Base-by-base conservation (phyloP, 2,329 filamentous ascomycete species). In the Calonectria crousiana region DNA sequence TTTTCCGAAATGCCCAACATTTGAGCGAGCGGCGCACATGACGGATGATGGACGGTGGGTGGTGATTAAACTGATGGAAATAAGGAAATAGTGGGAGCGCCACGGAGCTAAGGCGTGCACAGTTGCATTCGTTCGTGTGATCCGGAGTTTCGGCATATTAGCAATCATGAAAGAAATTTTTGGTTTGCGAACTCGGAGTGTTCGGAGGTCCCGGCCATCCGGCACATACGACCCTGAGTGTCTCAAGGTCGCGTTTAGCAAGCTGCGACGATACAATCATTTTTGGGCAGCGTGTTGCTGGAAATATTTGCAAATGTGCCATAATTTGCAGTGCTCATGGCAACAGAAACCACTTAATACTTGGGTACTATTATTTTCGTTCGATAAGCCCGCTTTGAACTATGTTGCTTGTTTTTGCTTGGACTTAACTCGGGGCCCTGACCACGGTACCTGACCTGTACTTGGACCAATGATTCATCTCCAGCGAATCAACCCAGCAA, bases 131-230 rank as follows among this genome's bases (percentile, higher is more conserved):
- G 20, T 23, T 26, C 16, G 28, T 11, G 13, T 30, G 32, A 65
- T 49, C 60, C 41, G 60, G 60, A 65, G 26, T 65, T 65, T 65
- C 60, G 60, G 60, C 41, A 47, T 64, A 44, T 44, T 65, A 49
- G 41, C 26, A 65, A 65, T 49, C 38, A 65, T 34, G 60, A 65
- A 38, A 65, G 18, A 47, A 65, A 49, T 14, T 47, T 49, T 49
- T 36, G 34, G 34, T 11, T 6, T 62, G 56, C 56, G 56, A 62
- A 62, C 28, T 69, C 67, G 67, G 67, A 51, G 20, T 23, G 10
- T 32, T 69, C 67, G 67, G 67, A 26, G 41, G 34, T 26, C 18
- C 53, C 67, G 67, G 67, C 67, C 53, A 69, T n/a, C 52, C 67
- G 56, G 56, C 56, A 41, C 56, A 41, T 62, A 41, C 56, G 34